Base-by-base conservation (phyloP, 1,284 basidiomycete species). In the Mycosarcoma maydis region DNA sequence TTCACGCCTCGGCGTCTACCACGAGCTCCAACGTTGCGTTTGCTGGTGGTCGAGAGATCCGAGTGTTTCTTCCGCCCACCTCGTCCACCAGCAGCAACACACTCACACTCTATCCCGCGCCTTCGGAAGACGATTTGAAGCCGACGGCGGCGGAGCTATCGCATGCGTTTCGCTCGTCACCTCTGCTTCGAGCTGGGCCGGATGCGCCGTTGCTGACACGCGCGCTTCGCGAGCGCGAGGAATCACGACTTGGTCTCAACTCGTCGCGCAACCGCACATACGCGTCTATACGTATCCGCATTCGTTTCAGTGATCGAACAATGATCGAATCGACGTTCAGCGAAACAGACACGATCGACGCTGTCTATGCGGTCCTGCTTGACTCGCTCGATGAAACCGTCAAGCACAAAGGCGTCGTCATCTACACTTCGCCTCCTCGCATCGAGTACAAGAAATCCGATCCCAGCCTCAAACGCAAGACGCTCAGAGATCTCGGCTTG, bases 341-440 rank as follows among this genome's bases (percentile, higher is more conserved):
- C 0, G 91, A 90, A 6, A 86, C 86, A 1, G 87, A 88, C 77
- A 91, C 90, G 76, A 92, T 94, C 55, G 86, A 86, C 46, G 85
- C 88, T 3, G 86, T 94, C 3, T 94, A 94, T 79, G 89, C 88
- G 4, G 92, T 94, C 72, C 90, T 94, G 39, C 86, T 90, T 20
- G 83, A 85, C n/a, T 86, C 87, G 20, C 83, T 94, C 37, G 84
- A 87, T 33, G 89, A 91, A 45, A 88, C 90, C 62, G 87, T 88
- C 29, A 88, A 89, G 75, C 84, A 87, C 4, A 87, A 88, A 82
- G 90, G 90, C 67, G 93, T 92, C 73, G 86, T 92, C 22, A 85
- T 94, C 42, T 94, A 90, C 82, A 90, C 92, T 64, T 84, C 86
- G 2, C 92, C 91, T 11, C 92, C 92, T 0, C 88, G 88, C 72